Evolutionary conservation across 2,329 filamentous ascomycete genomes (phyloP).

Genomic region (Aureobasidium musti): DNA sequence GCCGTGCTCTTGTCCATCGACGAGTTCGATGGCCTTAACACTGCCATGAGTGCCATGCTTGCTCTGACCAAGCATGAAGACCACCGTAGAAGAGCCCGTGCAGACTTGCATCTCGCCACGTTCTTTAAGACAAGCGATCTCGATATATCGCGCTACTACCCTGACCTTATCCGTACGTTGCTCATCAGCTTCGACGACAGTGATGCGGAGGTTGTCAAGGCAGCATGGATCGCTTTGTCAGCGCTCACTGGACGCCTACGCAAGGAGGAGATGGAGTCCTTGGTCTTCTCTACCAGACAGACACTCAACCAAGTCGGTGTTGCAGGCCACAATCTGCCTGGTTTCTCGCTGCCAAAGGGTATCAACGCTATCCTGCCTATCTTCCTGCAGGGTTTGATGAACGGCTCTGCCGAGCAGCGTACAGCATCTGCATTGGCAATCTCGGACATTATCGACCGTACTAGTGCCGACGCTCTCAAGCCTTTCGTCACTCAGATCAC

Average conservation of each 20-base stretch:
- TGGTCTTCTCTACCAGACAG: conserved; percentile 83
- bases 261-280: conserved; percentile 97
- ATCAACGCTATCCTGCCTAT: conserved; percentile 96
- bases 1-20: conserved; percentile 90
- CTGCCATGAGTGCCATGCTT: conserved; percentile 90
- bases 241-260: conserved; percentile 85
- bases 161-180: conserved; percentile 87
- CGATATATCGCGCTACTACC: conserved; percentile 94
- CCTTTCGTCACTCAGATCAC: conserved; percentile 98
- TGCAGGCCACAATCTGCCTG: conserved; percentile 77
- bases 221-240: conserved; percentile 82
- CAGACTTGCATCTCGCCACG: conserved; percentile 75
- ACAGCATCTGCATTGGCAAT: conserved; percentile 91
- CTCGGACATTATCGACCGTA: conserved; percentile 92
- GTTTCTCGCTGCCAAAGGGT: conserved; percentile 90
- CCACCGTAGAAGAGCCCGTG: conserved; percentile 76
- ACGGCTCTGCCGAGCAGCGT: conserved; percentile 87
- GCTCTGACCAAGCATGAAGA: conserved; percentile 89
- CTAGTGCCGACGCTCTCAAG: conserved; percentile 81
- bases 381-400: conserved; percentile 97
- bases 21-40: conserved; percentile 93
- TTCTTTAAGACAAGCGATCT: conserved; percentile 81
- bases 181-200: conserved; percentile 90
- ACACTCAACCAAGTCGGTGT: conserved; percentile 87
- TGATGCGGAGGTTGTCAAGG: conserved; percentile 81